Conservation (phyloP, 768 basidiomycete genomes). For the Cystobasidium ongulense region DNA sequence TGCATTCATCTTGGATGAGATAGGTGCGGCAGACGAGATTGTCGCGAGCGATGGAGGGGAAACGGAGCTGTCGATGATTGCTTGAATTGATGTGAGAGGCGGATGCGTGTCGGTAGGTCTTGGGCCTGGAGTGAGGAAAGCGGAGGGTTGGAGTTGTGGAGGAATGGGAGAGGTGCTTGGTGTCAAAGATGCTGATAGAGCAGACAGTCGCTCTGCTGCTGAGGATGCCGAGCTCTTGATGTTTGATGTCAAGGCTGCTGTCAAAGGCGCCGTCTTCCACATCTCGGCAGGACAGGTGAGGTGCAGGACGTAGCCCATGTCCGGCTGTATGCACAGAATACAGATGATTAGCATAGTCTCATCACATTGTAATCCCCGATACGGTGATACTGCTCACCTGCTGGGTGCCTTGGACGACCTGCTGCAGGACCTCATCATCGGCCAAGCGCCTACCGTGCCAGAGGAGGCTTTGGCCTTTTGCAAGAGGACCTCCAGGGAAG, state of each 20-base stretch:
- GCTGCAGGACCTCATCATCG: constrained; percentile 10
- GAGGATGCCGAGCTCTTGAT: background rate
- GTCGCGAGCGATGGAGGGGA: background rate
- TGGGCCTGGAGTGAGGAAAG: background rate
- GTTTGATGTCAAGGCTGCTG: background rate
- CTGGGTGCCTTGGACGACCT: background rate
- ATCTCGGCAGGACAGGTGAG: background rate
- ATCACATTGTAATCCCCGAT: too few relatives aligned
- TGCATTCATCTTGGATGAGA: background rate
- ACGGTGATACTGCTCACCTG: background rate
- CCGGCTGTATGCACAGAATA: background rate
- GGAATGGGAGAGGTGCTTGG: background rate
- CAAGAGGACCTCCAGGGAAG: constrained; percentile 2
- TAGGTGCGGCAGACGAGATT: background rate
- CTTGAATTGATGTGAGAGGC: background rate
- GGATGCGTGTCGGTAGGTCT: background rate
- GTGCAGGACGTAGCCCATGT: background rate
- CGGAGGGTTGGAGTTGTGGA: background rate
- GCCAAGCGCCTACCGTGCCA: constrained; percentile 2
- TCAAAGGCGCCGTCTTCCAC: background rate
- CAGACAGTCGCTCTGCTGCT: background rate
- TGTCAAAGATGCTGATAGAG: background rate
- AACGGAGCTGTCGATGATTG: background rate
- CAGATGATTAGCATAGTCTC: background rate
- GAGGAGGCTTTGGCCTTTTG: constrained; percentile 1